Evolutionary conservation across 768 basidiomycete genomes (phyloP), one percentile per base, ranked within the genome.

Genomic region (Phanerochaete sordida): DNA sequence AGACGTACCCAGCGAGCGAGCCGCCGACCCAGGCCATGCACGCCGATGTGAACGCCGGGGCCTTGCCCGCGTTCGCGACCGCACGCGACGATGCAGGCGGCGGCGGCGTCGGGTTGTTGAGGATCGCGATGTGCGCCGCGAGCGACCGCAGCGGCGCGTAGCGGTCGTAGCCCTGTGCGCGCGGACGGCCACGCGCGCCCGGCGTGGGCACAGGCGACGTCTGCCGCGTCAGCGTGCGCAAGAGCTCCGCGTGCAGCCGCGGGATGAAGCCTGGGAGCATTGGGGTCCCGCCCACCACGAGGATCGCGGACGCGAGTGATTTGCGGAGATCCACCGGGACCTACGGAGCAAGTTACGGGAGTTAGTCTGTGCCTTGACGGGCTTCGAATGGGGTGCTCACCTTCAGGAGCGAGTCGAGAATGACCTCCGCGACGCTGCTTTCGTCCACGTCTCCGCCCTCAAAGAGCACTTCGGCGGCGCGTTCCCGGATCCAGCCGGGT

Each of bases 401-500:
- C 82, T 92, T 95, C 28, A 93, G 76, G 27, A 98, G 73, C 2
- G 86, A 79, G 60, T 92, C 86, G 7, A 98, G 73, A 12, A 98
- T 80, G 27, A 88, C 80, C 68, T 95, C 93, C 0, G 92, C 90
- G 7, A 95, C 76, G 62, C 90, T 93, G 62, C 81, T 82, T 73
- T 94, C 91, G 65, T 96, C 94, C 11, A 93, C 86, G 65, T 95
- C 93, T 6, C 91, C 92, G 0, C 88, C 87, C 69, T 93, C 91
- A 62, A 97, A 98, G 11, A 98, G 75, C 5, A 96, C 81, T 72
- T 98, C 97, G 1, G 95, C 86, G 0, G 90, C 90, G 15, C 95
- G 81, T 70, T 98, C 96, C 45, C 96, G 76, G 43, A 99, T 81
- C 97, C 97, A 99, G 2, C 96, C 96, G 1, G 96, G 96, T 46